These are phyloP conservation scores for Globisporangium okanoganense DNA, from an alignment of 352 stramenopile species.

Conservation along the genomic window DNA sequence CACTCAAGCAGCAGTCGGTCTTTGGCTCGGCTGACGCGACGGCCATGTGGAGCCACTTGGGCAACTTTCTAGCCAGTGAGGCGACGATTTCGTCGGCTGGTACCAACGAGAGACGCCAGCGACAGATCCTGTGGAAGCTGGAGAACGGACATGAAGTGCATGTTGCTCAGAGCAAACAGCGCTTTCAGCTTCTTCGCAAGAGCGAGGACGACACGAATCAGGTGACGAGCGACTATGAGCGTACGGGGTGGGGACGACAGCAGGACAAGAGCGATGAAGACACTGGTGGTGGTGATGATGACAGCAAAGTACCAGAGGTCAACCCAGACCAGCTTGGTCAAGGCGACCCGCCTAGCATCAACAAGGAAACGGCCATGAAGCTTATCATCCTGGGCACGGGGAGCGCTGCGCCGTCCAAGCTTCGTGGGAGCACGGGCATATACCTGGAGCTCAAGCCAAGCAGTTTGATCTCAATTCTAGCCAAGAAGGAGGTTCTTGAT, in stretches of 20 bases:
- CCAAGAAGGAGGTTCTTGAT: background rate
- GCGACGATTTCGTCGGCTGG: background rate
- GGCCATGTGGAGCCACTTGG: slow-evolving; percentile 7
- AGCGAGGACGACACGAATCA: background rate
- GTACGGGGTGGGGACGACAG: slow-evolving; percentile 35
- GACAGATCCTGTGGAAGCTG: slow-evolving; percentile 26
- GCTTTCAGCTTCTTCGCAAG: slow-evolving; percentile 26
- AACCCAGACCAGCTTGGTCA: background rate
- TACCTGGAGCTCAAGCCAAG: slow-evolving; percentile 62
- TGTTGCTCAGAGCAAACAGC: slow-evolving; percentile 53
- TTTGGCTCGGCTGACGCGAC: slow-evolving; percentile 8
- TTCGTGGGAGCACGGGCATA: slow-evolving; percentile 95
- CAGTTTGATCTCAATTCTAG: background rate
- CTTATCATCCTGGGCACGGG: slow-evolving; percentile 95
- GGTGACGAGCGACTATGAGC: slow-evolving; percentile 32
- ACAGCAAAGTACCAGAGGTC: background rate
- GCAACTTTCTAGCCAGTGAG: background rate
- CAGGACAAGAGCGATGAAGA: slow-evolving; percentile 2
- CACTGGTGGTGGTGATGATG: background rate
- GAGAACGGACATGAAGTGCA: slow-evolving; percentile 19
- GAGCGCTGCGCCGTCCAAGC: slow-evolving; percentile 95
- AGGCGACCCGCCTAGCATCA: background rate
- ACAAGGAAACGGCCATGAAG: slow-evolving; percentile 4
- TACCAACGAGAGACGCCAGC: slow-evolving; percentile 18
- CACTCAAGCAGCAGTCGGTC: slow-evolving; percentile 7